Base-by-base conservation (phyloP, 768 basidiomycete genomes). In the Gymnopilus dilepis region DNA sequence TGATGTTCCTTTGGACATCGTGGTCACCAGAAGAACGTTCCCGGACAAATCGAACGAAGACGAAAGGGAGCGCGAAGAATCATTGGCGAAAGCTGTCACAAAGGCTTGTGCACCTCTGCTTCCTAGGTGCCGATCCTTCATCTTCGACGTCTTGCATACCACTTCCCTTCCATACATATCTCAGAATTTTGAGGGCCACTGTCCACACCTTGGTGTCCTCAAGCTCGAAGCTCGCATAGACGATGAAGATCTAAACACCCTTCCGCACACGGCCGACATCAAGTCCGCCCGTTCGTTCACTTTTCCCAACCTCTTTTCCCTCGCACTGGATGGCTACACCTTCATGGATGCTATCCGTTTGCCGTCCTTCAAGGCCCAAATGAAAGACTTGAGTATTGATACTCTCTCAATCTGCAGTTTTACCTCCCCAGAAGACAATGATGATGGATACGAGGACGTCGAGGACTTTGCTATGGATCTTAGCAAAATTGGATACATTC, bases 261-360 rank as follows among this genome's bases (percentile, higher is more conserved):
- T 40, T 2, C 21, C 53, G 19, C 12, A 6, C 13, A n/a, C 19
- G 3, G 53, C 21, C 21, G 31, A 22, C 21, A 37, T 34, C 33
- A 13, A 34, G 13, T 42, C 9, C 8, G 34, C 26, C 2, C 26
- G 41, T 9, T 11, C 51, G 19, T 60, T 54, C 19, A 7, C 1
- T 3, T 30, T 33, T 34, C 47, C 51, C 11, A 41, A n/a, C 6
- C 40, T 60, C n/a, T n/a, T 38, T n/a, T 22, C 37, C 11, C 38
- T 60, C 3, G 50, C 34, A 12, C 26, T 60, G 4, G 59, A 60
- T 37, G 59, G 59, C 2, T 11, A 28, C 30, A 60, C 59, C 8
- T 52, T 53, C 41, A 17, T 53, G 34, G 38, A 60, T 21, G 51
- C 52, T 1, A 53, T 24, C 40, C 6, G 28, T 28, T 2, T 54